Evolutionary conservation across 1,139 yeast species (phyloP), one percentile per base, ranked within the genome.

Genomic region (Pichia cactophila): DNA sequence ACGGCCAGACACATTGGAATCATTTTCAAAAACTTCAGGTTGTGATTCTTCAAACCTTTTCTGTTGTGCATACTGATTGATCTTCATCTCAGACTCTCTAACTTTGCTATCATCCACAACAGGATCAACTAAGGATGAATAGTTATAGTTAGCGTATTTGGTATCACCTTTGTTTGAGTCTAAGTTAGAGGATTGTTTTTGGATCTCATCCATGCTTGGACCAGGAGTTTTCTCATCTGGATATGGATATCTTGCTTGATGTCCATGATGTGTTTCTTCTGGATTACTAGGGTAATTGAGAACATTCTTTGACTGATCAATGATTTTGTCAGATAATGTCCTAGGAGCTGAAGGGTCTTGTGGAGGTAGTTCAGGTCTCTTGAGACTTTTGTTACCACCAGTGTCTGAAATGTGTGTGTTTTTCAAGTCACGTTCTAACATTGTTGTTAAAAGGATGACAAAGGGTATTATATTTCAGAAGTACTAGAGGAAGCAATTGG

Each of bases 61-160:
- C 17, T 41, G 41, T 12, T 33, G 29, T n/a, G 44, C 26, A 14
- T 43, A n/a, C 20, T 43, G 44, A 20, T 26, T 43, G 9, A 50
- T 26, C 41, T 42, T 53, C 26, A 44, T 33, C 12, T 52, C 47
- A 7, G 54, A 48, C 23, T 42, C 40, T 9, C 33, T 46, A 26
- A 59, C 51, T 17, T 58, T 59, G 8, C 43, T 44, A 8, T 50
- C 47, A 11, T 46, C 38, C 10, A 60, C 41, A 29, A 56, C 58
- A 1, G 63, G 58, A 42, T 60, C 62, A 40, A 58, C 60, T 57
- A 60, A 37, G 2, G 63, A 58, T 12, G 56, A 33, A 42, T 61
- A 57, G 20, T 49, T 50, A 38, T 55, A 49, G 39, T 60, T 60
- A 7, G 54, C 50, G 41, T 43, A 35, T 5, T 41, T 37, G 9